These are phyloP conservation scores for Coelastrella sp. DNA, from an alignment of 139 green algal species.

Conservation along the genomic window DNA sequence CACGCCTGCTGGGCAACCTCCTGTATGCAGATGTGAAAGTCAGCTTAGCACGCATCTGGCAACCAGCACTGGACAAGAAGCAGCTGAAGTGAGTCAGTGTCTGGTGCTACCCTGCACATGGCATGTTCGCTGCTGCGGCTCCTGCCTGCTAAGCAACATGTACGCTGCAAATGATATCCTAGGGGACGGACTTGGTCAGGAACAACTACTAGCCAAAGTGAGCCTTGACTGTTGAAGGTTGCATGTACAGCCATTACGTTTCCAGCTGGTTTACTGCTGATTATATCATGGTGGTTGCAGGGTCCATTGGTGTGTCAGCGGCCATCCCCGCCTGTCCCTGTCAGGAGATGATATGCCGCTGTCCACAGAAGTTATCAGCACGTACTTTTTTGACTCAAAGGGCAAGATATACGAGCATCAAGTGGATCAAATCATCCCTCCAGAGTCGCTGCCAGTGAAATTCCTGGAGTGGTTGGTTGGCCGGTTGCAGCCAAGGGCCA, in stretches of 20 bases:
- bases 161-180: too few species aligned
- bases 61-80: conserved; percentile 18
- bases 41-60: conserved; percentile 32
- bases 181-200: too few species aligned
- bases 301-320: conserved; percentile 20
- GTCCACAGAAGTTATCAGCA: conserved; percentile 42
- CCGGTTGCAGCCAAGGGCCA: neutral
- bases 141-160: too few species aligned
- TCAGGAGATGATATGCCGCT: neutral
- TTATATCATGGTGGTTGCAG: neutral
- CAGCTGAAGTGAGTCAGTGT: conserved; percentile 30
- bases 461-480: neutral
- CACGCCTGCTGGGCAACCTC: conserved; percentile 18
- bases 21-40: conserved; percentile 32
- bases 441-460: neutral
- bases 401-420: conserved; percentile 43
- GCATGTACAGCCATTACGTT: neutral
- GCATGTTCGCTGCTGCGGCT: too few species aligned
- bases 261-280: neutral
- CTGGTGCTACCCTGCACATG: too few species aligned
- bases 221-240: too few species aligned
- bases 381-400: conserved; percentile 42
- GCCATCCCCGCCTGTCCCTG: conserved; percentile 16
- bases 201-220: too few species aligned
- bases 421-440: conserved; percentile 20